Base-by-base conservation (phyloP, 192 early-diverging fungal genomes). In the Gryganskiella cystojenkinii region DNA sequence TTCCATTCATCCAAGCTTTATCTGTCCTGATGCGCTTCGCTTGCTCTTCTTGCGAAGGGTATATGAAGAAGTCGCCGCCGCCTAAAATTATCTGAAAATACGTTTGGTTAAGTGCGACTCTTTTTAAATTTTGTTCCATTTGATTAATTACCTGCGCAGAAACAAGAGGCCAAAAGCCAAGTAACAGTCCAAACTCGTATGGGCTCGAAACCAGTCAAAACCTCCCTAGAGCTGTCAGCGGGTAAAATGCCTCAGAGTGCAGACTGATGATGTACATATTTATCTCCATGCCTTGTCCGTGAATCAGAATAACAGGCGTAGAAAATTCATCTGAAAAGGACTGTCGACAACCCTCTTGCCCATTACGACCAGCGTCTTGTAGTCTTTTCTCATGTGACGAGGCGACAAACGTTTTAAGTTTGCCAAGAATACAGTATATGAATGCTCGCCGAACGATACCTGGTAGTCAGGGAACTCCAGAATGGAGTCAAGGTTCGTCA, bases 391-490 rank as follows among this genome's bases (percentile, higher is more conserved):
- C 63, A 65, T 65, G 35, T 27, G 17, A 28, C 20, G 42, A 14
- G 1, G 63, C 52, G 47, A 65, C 33, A 2, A 35, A 50, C 28
- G 52, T 43, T 22, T 65, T 65, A 31, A 65, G 55, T 55, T 65
- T 52, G 17, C 52, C 63, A 14, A 55, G 47, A 13, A 65, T 13
- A 55, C 30, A 35, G 35, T n/a, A n/a, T n/a, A n/a, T n/a, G 63
- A 42, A 28, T 65, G 63, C 28, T 22, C 37, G 14, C 52, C 63
- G 33, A 55, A 25, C 14, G 63, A 55, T n/a, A 65, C 52, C 42
- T 65, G 63, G 11, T 65, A 65, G 45, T 65, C 63, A 30, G 63
- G 63, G 1, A 65, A 55, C 42, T 64, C 28, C 44, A 64, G 50
- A 27, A 24, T 4, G 50, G 47, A 44, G 33, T 42, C 61, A 51